A percentile compares a stretch with the other conserved stretches of the same genome.
phyloP scores from a whole-genome alignment of 164 flowering plant species.

The Liriodendron chinense region DNA sequence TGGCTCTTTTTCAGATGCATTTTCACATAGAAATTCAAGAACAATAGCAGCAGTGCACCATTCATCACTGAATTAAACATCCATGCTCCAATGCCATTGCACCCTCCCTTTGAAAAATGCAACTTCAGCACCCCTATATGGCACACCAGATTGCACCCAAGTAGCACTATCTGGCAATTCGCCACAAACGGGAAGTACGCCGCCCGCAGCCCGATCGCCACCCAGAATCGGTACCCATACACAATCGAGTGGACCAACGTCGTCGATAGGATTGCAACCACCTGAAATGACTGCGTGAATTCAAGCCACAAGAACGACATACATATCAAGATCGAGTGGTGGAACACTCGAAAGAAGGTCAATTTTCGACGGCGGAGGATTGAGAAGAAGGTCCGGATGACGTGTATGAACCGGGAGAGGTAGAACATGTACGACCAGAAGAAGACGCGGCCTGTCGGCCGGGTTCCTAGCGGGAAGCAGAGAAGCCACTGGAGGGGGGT shows the following conservation, averaged over 20 bases:
- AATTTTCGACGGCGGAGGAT: slow-evolving; percentile 47
- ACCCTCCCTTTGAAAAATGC: slow-evolving; percentile 69
- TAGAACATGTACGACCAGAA: slow-evolving; percentile 82
- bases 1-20: slow-evolving; percentile 21
- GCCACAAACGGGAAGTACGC: slow-evolving; percentile 59
- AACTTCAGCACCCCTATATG: slow-evolving; percentile 63
- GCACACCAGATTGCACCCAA: slow-evolving; percentile 56
- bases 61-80: slow-evolving; percentile 48
- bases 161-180: slow-evolving; percentile 50
- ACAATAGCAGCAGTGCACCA: slow-evolving; percentile 33
- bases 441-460: slow-evolving; percentile 78
- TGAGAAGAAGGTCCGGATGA: slow-evolving; percentile 47
- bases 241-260: slow-evolving; percentile 48
- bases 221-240: slow-evolving; percentile 79
- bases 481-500: slow-evolving; percentile 80
- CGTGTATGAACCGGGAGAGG: slow-evolving; percentile 63
- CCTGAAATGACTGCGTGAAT: slow-evolving; percentile 83
- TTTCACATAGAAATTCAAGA: slow-evolving; percentile 40
- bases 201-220: slow-evolving; percentile 51
- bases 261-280: slow-evolving; percentile 53
- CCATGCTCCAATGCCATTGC: slow-evolving; percentile 89
- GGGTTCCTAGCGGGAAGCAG: slow-evolving; percentile 83
- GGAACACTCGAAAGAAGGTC: slow-evolving; percentile 48
- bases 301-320: slow-evolving; percentile 82
- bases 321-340: slow-evolving; percentile 43